Evolutionary conservation across 495 filamentous ascomycete genomes (phyloP), one percentile per base, ranked within the genome.

Genomic region (Aspergillus olivimuriae): DNA sequence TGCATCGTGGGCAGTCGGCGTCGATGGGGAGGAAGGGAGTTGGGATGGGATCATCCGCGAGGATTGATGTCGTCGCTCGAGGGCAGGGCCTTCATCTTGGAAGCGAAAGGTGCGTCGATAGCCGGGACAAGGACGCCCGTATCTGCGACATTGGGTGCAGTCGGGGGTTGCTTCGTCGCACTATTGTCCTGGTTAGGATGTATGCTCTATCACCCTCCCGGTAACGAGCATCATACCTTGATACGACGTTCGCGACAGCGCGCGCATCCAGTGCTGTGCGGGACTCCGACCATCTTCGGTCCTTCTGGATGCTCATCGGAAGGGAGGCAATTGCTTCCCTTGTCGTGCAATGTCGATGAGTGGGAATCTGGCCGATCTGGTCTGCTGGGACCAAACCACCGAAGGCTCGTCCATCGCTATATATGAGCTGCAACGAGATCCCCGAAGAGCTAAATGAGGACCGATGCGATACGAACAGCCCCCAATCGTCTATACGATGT

Each of bases 211-310:
- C 15, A 22, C 2, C 28, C 3, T 32, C 16, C 22, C 34, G 22
- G 11, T 20, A 21, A 17, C 11, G 24, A 14, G 15, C 1, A 9
- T 41, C 53, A 43, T 24, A 63, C 63, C 50, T 63, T 67, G 37
- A 67, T 65, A 18, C 61, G 61, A 47, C 63, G 51, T 39, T 61
- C 60, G 16, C 60, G 61, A 51, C 63, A 67, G 23, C 60, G 56
- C 16, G 61, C 36, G 50, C 63, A 67, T 31, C 61, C 63, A 45
- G 56, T 65, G 46, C 61, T 65, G 36, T 67, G 60, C 24, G 63
- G 63, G 28, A 67, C 63, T 20, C 63, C 63, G 43, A 63, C 61
- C 63, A 67, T 67, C 42, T 40, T 56, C 17, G n/a, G 1, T 4
- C 1, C n/a, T 19, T 9, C 8, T 4, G 19, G 7, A 19, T 0